These are phyloP conservation scores for Rhizopus delemar DNA, from an alignment of 371 early-diverging fungal genomes.

Conservation along the genomic window DNA sequence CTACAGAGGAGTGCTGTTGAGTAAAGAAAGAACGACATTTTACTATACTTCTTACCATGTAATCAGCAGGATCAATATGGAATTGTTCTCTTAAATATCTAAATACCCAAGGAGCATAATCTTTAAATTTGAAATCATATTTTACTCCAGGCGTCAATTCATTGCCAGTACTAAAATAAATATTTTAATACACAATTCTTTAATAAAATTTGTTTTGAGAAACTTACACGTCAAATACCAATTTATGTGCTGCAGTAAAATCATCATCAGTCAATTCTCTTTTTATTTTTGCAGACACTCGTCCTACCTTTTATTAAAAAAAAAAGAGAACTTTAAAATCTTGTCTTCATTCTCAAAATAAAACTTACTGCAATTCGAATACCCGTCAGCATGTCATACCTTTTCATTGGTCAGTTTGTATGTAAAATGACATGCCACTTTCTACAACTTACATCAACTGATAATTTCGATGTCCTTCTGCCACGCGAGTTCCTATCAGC, in stretches of 20 bases:
- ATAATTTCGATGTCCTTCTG: constrained; percentile 71
- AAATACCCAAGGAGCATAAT: constrained; percentile 97
- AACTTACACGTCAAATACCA: constrained; percentile 85
- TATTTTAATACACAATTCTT: background rate
- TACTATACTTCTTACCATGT: constrained; percentile 60
- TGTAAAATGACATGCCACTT: background rate
- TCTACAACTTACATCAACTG: constrained; percentile 75
- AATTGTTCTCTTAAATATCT: constrained; percentile 83
- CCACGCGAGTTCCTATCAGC: constrained; percentile 64
- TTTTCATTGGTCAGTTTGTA: constrained; percentile 6
- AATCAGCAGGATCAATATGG: constrained; percentile 88
- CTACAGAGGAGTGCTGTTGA: constrained; percentile 31
- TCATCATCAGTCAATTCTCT: constrained; percentile 72
- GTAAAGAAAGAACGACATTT: background rate
- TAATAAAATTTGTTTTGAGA: background rate
- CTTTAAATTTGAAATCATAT: constrained; percentile 98
- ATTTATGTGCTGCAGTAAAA: constrained; percentile 85
- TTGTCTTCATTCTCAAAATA: background rate
- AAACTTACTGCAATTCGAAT: constrained; percentile 79
- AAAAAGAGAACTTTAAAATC: background rate
- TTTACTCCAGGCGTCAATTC: constrained; percentile 89
- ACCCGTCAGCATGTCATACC: constrained; percentile 93
- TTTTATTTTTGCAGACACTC: constrained; percentile 81
- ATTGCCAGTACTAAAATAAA: constrained; percentile 70
- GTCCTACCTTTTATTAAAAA: constrained; percentile 31